Evolutionary conservation across 2,329 filamentous ascomycete genomes (phyloP), one percentile per base, ranked within the genome.

Genomic region (Aspergillus fischeri): DNA sequence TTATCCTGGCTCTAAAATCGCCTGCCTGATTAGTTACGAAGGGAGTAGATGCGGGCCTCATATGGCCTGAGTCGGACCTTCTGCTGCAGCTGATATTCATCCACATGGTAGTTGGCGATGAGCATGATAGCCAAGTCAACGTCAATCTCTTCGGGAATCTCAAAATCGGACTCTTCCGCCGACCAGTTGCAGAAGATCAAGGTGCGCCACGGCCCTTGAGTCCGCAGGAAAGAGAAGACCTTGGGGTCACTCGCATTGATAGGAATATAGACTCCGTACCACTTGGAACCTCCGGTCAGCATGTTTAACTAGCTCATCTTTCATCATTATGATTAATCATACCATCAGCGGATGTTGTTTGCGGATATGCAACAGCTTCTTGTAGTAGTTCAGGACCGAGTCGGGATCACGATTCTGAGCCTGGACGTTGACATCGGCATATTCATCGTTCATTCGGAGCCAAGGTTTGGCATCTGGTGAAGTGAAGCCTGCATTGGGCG

Each of bases 401-500:
- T 57, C 53, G 5, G 60, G 57, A 52, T 68, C 61, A 9, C 51
- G 42, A 41, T 60, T 54, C 49, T 69, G 66, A 1, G 74, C 61
- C 1, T 77, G 77, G 35, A 83, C 85, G 66, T 90, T 90, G 73
- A 86, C 77, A 25, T 76, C 70, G 4, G 68, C 66, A 68, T 83
- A 84, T 65, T 83, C 81, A 57, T 85, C 81, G 66, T 88, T 84
- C 47, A 83, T 80, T 20, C 80, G 77, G 80, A 89, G 88, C 87
- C 87, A 90, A 1, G 86, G 84, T 29, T 73, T 75, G 20, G 49
- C 54, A 8, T 49, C 45, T 17, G 57, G 52, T 3, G 48, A 52
- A 21, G 84, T 86, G 73, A 90, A 90, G 1, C 87, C 87, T 1
- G 83, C 84, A 60, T 85, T 79, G 1, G 75, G 68, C 0, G 73